Evolutionary conservation across 768 basidiomycete species (phyloP), one percentile per base, ranked within the genome.

Genomic region (Trametes meyenii): DNA sequence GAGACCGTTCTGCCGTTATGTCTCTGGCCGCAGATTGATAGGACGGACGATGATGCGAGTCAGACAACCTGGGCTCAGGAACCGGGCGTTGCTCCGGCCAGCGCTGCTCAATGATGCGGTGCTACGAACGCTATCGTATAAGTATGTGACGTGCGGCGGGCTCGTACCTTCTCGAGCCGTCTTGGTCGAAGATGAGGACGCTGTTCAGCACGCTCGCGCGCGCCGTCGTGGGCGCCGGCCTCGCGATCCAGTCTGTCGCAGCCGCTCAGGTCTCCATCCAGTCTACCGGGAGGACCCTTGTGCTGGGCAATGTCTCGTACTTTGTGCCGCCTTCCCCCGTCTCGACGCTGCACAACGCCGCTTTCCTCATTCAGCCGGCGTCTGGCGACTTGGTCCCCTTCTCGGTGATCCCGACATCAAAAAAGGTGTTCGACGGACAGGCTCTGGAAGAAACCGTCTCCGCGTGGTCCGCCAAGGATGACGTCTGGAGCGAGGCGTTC

Each of bases 401-500:
- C 64, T 70, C 71, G 14, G 70, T 72, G 52, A 61, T 72, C 19
- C 62, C 64, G 16, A 57, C 67, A 3, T 50, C 66, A 12, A 50
- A 54, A 14, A 24, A 21, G 3, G 50, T 45, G 24, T 71, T 71
- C 61, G 58, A 52, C 13, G 17, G 64, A 10, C 36, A 55, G 16
- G 64, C 66, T 5, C 51, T 72, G 12, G 40, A 60, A 17, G 19
- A 61, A 4, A 64, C 64, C 17, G n/a, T 68, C 16, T 17, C 58
- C 13, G 16, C 24, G 4, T 71, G 64, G 61, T 19, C 52, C 2
- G 43, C 40, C 8, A 57, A 54, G 10, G 71, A 72, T 45, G 71
- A 72, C 40, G 71, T 72, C 7, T 72, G 68, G 68, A 65, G 39
- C 42, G 43, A 62, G 14, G 39, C 44, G 1, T 72, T 72, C 64